Percentiles rank a stretch among this genome's conserved stretches.
Conservation (phyloP, 805 yeast species). For the Candida ascalaphidarum region DNA sequence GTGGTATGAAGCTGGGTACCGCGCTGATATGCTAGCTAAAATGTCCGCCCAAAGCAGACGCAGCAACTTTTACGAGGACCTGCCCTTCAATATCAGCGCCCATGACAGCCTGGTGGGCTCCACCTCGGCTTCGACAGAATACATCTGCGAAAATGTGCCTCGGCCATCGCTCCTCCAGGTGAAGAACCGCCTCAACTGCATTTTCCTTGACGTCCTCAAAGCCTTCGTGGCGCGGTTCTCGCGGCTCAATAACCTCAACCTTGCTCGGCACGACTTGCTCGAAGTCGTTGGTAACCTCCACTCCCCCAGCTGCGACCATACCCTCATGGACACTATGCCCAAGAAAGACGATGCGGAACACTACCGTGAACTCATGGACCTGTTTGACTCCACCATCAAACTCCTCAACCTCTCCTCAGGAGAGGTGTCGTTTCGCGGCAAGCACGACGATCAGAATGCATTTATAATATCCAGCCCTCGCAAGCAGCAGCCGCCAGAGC, state of each 20-base stretch:
- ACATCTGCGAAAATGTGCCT: constrained; percentile 16
- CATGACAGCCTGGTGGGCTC: constrained; percentile 6
- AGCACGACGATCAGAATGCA: constrained; percentile 4
- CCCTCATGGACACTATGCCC: constrained; percentile 17
- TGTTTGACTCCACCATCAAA: constrained; percentile 19
- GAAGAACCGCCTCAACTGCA: constrained; percentile 21
- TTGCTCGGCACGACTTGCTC: constrained; percentile 16
- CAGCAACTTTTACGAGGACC: constrained; percentile 7
- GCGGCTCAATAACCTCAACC: constrained; percentile 18
- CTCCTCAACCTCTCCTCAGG: constrained; percentile 8
- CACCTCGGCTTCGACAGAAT: constrained; percentile 6
- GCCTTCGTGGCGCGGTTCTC: constrained; percentile 21
- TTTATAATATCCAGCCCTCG: constrained; percentile 11
- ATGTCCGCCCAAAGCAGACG: constrained; percentile 5
- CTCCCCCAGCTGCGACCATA: constrained; percentile 4
- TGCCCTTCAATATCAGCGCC: constrained; percentile 18
- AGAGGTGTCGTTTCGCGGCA: constrained; percentile 1
- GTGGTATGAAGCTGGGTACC: constrained; percentile 21
- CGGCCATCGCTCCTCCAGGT: constrained; percentile 20
- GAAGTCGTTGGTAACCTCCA: constrained; percentile 19
- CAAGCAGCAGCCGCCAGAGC: constrained; percentile 1
- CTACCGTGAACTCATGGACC: constrained; percentile 19
- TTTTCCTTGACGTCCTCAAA: constrained; percentile 27
- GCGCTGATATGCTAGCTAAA: constrained; percentile 14
- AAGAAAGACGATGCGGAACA: constrained; percentile 19